Conservation (phyloP, 805 yeast genomes). For the Saccharomycopsis babjevae region DNA sequence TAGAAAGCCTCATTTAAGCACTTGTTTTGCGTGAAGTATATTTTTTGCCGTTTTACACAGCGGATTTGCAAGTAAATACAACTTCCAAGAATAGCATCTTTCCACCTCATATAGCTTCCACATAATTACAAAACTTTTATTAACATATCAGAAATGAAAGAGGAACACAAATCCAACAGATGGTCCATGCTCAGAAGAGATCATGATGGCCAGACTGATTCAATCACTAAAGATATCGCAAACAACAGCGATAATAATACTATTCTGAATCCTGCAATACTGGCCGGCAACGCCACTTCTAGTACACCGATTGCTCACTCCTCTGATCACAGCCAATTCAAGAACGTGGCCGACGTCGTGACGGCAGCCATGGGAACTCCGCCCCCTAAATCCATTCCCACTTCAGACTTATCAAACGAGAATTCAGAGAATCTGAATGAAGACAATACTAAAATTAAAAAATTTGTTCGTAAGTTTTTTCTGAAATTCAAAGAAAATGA, state of each 20-base stretch:
- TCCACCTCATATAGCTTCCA: too few relatives aligned
- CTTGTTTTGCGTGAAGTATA: too few relatives aligned
- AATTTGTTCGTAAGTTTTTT: not conserved
- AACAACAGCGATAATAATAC: not conserved
- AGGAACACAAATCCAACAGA: not conserved
- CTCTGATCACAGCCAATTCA: not conserved
- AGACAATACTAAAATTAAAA: not conserved
- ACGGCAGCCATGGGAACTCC: not conserved
- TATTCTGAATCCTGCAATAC: not conserved
- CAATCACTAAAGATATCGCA: not conserved
- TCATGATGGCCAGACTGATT: not conserved
- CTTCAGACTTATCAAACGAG: not conserved
- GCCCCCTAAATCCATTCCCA: not conserved
- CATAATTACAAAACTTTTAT: too few relatives aligned
- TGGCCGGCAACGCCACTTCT: too few relatives aligned
- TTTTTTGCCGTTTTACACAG: too few relatives aligned
- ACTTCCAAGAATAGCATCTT: too few relatives aligned
- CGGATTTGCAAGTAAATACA: too few relatives aligned
- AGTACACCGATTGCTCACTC: too few relatives aligned
- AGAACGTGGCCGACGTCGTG: not conserved
- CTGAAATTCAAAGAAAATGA: constrained; percentile 3
- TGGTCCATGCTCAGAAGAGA: constrained; percentile 2
- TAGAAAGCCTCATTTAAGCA: too few relatives aligned
- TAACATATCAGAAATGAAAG: not conserved
- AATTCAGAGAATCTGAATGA: not conserved